phyloP scores from a whole-genome alignment of 1,284 basidiomycete species.

The Rhizoctonia solani region DNA sequence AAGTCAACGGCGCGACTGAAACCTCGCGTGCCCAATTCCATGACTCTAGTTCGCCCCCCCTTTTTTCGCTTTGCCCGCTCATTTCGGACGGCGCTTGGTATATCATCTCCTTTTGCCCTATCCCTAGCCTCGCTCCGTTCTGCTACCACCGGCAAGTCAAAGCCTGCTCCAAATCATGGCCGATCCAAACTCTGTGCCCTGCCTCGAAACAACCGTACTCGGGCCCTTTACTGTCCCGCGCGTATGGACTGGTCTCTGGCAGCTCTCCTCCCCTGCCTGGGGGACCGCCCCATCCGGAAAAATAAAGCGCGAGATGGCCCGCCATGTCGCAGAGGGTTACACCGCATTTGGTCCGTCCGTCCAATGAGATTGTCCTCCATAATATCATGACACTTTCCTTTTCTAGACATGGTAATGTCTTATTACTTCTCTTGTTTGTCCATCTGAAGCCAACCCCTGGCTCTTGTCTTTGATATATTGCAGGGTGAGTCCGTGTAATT shows the following conservation, averaged over 20 bases:
- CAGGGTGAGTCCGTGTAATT: slow-evolving; percentile 46
- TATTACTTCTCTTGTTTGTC: too few species aligned
- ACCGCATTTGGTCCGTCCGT: slow-evolving; percentile 75
- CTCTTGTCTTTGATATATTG: too few species aligned
- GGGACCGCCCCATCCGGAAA: slow-evolving; percentile 68
- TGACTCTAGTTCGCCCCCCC: too few species aligned
- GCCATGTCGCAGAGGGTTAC: slow-evolving; percentile 66
- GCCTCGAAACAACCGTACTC: slow-evolving; percentile 32
- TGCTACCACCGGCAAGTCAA: too few species aligned
- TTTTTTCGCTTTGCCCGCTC: too few species aligned
- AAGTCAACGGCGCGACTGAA: too few species aligned
- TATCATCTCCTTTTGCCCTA: too few species aligned
- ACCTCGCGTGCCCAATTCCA: too few species aligned
- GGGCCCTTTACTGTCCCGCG: slow-evolving; percentile 53
- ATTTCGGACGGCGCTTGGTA: slow-evolving; percentile 51
- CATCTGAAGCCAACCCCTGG: too few species aligned
- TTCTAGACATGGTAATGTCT: too few species aligned
- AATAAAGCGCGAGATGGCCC: slow-evolving; percentile 68
- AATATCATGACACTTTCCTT: neutral
- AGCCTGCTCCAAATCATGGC: neutral
- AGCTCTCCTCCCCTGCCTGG: slow-evolving; percentile 78
- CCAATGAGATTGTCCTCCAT: too few species aligned
- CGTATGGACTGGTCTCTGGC: slow-evolving; percentile 79
- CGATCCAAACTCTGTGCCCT: neutral
- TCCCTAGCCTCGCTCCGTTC: too few species aligned